Evolutionary conservation across 2,329 filamentous ascomycete genomes (phyloP), one percentile per base, ranked within the genome.

Genomic region (Alternaria rosae): DNA sequence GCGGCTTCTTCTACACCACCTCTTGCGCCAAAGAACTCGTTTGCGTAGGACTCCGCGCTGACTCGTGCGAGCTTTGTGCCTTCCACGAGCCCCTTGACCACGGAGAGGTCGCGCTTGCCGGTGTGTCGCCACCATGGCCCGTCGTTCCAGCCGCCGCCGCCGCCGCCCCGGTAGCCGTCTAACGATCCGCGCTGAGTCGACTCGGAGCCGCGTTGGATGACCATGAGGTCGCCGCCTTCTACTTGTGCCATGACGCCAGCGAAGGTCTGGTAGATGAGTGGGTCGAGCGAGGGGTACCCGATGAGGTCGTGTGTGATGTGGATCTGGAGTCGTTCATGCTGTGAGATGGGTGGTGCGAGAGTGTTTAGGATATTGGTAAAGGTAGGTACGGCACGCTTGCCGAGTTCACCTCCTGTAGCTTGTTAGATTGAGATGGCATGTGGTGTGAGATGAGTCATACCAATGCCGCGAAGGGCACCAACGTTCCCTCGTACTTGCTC

Each of bases 161-260:
- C 82, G 10, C 89, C 87, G 25, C 85, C 79, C 42, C 81, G 81
- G 71, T 85, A 86, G 41, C 85, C 85, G 61, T 84, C 85, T 50
- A 91, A 85, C 2, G 88, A 88, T 43, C 86, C 87, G 47, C 89
- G 89, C 28, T 88, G 89, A 48, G 89, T 87, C 51, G 90, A 92
- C 80, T 98, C 95, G 64, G 93, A 91, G 20, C 95, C 95, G 38
- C 94, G 92, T 81, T 99, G 95, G 63, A 98, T 89, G 57, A 99
- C 95, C 56, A 98, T 86, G 17, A 99, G 85, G 74, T 98, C 95
- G 57, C 95, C 95, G 67, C 95, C 95, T 81, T 99, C 95, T 47
- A 99, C 95, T 82, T 99, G 95, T n/a, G 93, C 88, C 95, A 99
- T 99, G 74, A 99, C 94, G 55, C 93, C 90, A 57, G 91, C 91